These are phyloP conservation scores for Parastagonospora nodorum DNA, from an alignment of 2,329 filamentous ascomycete species.

Conservation along the genomic window DNA sequence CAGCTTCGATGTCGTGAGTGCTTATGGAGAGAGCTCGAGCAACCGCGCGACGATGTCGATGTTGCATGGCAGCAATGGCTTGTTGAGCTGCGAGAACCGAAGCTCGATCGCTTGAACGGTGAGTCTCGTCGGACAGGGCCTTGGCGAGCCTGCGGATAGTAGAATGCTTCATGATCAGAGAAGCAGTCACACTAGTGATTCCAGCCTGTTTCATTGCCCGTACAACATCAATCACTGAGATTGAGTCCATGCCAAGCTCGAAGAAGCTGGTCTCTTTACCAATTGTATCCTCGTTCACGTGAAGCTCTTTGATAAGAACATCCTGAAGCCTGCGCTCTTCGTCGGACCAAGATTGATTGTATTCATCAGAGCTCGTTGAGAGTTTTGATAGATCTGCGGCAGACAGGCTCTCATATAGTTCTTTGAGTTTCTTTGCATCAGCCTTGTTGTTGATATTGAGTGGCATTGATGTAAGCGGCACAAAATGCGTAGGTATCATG, in stretches of 20 bases:
- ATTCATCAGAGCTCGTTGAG: conserved; percentile 18
- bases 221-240: conserved; percentile 76
- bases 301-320: conserved; percentile 61
- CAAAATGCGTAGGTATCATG: conserved; percentile 88
- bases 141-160: conserved; percentile 49
- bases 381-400: conserved; percentile 66
- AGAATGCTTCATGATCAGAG: conserved; percentile 67
- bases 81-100: conserved; percentile 61
- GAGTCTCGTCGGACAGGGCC: conserved; percentile 26
- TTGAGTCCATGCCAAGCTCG: conserved; percentile 85
- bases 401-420: conserved; percentile 67
- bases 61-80: conserved; percentile 65
- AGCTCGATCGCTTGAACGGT: conserved; percentile 11
- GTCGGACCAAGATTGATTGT: conserved; percentile 36
- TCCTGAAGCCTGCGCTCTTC: conserved; percentile 57
- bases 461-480: conserved; percentile 73
- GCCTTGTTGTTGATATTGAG: conserved; percentile 90
- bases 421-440: conserved; percentile 71
- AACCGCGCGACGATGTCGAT: conserved; percentile 62
- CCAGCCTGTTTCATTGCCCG: conserved; percentile 67
- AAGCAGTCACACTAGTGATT: conserved; percentile 64
- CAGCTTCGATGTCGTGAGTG: conserved; percentile 66
- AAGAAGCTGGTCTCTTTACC: conserved; percentile 71
- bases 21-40: conserved; percentile 59
- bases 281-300: conserved; percentile 52